Conservation (phyloP, 2,329 filamentous ascomycete species). For the Verticillium nubilum region DNA sequence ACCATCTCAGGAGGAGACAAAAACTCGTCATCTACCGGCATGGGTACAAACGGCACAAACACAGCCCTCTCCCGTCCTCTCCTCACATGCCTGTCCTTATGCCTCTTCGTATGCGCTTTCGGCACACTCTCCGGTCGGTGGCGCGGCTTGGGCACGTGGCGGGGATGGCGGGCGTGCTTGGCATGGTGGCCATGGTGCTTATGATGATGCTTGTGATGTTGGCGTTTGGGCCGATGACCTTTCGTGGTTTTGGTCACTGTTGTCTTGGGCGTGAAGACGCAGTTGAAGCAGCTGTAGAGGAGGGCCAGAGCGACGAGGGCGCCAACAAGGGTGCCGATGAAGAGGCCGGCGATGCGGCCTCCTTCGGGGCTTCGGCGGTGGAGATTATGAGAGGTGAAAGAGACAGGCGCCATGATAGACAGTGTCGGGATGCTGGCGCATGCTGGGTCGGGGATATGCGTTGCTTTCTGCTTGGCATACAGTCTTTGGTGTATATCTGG, state of each 20-base stretch:
- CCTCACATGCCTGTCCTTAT: neutral
- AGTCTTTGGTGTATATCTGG: too few species aligned
- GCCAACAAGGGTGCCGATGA: neutral
- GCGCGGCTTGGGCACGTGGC: neutral
- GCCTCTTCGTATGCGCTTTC: neutral
- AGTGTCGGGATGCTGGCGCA: neutral
- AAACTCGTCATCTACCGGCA: neutral
- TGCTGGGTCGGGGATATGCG: neutral
- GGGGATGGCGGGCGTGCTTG: neutral
- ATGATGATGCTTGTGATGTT: neutral
- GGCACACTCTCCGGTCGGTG: neutral
- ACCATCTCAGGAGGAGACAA: neutral
- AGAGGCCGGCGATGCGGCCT: neutral
- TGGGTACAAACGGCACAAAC: neutral
- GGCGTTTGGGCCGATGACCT: neutral
- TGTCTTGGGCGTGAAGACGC: neutral
- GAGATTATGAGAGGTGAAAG: neutral
- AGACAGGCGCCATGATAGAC: neutral
- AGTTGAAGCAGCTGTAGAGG: neutral
- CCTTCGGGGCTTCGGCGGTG: neutral
- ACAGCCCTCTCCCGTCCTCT: neutral
- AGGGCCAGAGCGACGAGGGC: neutral
- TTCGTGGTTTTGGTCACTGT: neutral
- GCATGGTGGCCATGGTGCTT: neutral
- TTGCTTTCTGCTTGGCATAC: too few species aligned